phyloP scores from a whole-genome alignment of 129 eudicot species.

The Helichrysum umbraculigerum region DNA sequence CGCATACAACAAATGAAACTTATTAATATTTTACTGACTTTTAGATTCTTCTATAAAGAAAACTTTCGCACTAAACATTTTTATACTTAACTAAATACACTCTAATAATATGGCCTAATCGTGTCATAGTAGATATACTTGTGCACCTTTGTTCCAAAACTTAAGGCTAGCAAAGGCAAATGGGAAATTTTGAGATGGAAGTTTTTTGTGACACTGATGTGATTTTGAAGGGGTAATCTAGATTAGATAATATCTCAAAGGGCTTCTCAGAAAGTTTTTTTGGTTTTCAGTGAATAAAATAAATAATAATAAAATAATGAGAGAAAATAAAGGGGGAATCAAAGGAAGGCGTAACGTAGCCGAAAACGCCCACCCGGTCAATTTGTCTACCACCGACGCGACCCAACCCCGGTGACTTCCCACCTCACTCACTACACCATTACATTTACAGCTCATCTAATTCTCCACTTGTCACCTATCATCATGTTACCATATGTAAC shows the following conservation, averaged over 20 bases:
- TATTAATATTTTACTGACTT: too few relatives aligned
- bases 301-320: conserved; percentile 4
- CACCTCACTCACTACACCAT: conserved; percentile 24
- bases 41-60: too few relatives aligned
- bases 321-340: background rate
- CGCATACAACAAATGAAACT: too few relatives aligned
- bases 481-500: conserved; percentile 16
- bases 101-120: too few relatives aligned
- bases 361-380: conserved; percentile 27
- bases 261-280: background rate
- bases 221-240: background rate
- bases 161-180: background rate
- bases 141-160: too few relatives aligned
- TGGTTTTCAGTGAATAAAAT: background rate
- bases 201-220: background rate
- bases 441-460: conserved; percentile 32
- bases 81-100: too few relatives aligned
- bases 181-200: too few relatives aligned
- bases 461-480: conserved; percentile 18
- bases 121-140: too few relatives aligned
- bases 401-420: conserved; percentile 37
- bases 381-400: conserved; percentile 38
- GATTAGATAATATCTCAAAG: background rate
- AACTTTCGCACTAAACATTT: too few relatives aligned
- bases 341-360: conserved; percentile 41